These are phyloP conservation scores for Phoma sp. DNA, from an alignment of 2,329 filamentous ascomycete species.

Conservation along the genomic window DNA sequence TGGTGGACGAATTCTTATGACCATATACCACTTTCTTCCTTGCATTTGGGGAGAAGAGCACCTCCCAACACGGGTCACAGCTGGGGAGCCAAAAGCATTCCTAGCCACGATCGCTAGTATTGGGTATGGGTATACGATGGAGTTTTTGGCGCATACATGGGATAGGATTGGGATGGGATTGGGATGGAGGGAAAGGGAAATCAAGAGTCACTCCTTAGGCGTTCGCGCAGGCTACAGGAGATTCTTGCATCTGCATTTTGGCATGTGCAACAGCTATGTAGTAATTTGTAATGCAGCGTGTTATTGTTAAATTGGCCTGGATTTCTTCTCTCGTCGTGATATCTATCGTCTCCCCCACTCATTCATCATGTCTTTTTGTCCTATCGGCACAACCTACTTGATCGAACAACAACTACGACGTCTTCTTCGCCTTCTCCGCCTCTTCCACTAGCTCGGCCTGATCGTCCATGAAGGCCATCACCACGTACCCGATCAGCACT, in stretches of 20 bases:
- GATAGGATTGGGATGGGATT: not conserved
- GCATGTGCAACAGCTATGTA: slow-evolving; percentile 19
- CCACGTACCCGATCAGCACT: slow-evolving; percentile 86
- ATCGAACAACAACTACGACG: slow-evolving; percentile 16
- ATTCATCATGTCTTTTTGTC: too few species aligned
- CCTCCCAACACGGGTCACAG: not conserved
- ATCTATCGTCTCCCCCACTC: too few species aligned
- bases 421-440: slow-evolving; percentile 50
- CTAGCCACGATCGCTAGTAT: not conserved
- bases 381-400: too few species aligned
- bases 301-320: not conserved
- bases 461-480: slow-evolving; percentile 92
- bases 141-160: slow-evolving; percentile 13
- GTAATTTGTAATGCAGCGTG: slow-evolving; percentile 34
- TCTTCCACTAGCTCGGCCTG: slow-evolving; percentile 57
- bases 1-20: slow-evolving; percentile 14
- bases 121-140: slow-evolving; percentile 11
- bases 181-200: not conserved
- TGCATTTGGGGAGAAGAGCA: not conserved
- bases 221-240: slow-evolving; percentile 19
- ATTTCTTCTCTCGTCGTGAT: too few species aligned
- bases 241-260: not conserved
- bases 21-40: slow-evolving; percentile 13
- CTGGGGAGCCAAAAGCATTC: not conserved
- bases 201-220: slow-evolving; percentile 25